Evolutionary conservation across 306 rosid genomes (phyloP), one percentile per base, ranked within the genome.

Genomic region (Senna tora): DNA sequence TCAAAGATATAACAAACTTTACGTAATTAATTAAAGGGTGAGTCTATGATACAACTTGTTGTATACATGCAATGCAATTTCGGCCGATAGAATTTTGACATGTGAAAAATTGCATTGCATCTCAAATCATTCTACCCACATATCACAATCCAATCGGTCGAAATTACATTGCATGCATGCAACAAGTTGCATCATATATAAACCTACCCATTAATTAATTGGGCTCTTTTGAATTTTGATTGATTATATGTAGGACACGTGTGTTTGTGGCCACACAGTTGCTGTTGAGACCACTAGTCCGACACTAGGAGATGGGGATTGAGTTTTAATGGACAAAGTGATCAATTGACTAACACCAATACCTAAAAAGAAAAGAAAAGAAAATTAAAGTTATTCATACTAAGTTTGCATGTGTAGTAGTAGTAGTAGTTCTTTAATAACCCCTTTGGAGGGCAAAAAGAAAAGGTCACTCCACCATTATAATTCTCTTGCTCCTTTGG

Each of bases 391-490:
- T 49, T 79, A 75, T 69, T 78, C 22, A 67, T 66, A 61, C 69
- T 73, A 74, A 65, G 69, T 71, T 67, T 69, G 65, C 71, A 64
- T 73, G 84, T 54, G 73, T 58, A 33, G 6, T 33, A 33, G 3
- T 2, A 2, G 38, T 33, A 33, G 6, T 33, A 51, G 77, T 62
- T 79, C 77, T 51, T 81, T 76, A 4, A 2, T 33, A 68, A 63
- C 64, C 53, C 65, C 67, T 74, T 65, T 69, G 49, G 64, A 75
- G 22, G 25, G n/a, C 49, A 43, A 43, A 41, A 61, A 43, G 74
- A 83, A 83, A 85, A 76, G 84, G 73, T 75, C 81, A 59, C 74
- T 77, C 78, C 82, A 68, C 83, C 25, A 65, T n/a, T n/a, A n/a
- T 77, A 21, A 63, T 65, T 38, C 67, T 76, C n/a, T 81, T 67